Conservation (phyloP, 129 eudicot species). For the Centella asiatica region DNA sequence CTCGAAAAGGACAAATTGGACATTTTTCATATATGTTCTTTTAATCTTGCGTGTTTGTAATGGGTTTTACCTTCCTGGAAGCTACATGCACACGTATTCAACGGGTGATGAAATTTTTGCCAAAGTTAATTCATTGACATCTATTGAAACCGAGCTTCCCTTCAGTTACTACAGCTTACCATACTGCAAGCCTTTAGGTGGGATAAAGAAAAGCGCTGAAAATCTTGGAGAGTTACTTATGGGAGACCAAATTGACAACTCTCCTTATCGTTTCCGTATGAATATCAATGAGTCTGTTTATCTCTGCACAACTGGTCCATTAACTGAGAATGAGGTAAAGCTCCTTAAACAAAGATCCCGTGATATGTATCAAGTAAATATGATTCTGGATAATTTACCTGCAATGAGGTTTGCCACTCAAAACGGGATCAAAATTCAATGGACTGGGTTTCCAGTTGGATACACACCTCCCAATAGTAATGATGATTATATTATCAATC, state of each 20-base stretch:
- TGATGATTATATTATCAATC: constrained; percentile 68
- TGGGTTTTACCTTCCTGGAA: constrained; percentile 76
- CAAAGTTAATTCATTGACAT: constrained; percentile 71
- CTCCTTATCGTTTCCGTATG: constrained; percentile 72
- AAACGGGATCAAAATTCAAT: constrained; percentile 52
- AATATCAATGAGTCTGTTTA: constrained; percentile 57
- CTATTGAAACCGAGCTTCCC: constrained; percentile 78
- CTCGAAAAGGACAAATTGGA: constrained; percentile 36
- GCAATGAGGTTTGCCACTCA: constrained; percentile 53
- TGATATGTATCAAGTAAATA: constrained; percentile 67
- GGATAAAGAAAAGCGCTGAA: constrained; percentile 71
- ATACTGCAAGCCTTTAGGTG: constrained; percentile 58
- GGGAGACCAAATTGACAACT: constrained; percentile 88
- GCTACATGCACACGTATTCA: constrained; percentile 78
- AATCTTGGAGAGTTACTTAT: constrained; percentile 73
- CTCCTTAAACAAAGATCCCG: constrained; percentile 72
- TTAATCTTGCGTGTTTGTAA: constrained; percentile 30
- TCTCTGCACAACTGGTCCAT: constrained; percentile 53
- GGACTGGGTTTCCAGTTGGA: constrained; percentile 76
- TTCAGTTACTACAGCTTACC: constrained; percentile 77
- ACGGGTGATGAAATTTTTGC: constrained; percentile 45
- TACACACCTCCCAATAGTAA: constrained; percentile 36
- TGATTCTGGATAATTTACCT: constrained; percentile 65
- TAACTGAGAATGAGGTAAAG: constrained; percentile 58
- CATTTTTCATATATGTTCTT: constrained; percentile 26